Percentiles rank a stretch among this genome's conserved stretches.
Evolutionary conservation across 2,329 filamentous ascomycete genomes (phyloP).

Genomic region (Daldinia sp.): DNA sequence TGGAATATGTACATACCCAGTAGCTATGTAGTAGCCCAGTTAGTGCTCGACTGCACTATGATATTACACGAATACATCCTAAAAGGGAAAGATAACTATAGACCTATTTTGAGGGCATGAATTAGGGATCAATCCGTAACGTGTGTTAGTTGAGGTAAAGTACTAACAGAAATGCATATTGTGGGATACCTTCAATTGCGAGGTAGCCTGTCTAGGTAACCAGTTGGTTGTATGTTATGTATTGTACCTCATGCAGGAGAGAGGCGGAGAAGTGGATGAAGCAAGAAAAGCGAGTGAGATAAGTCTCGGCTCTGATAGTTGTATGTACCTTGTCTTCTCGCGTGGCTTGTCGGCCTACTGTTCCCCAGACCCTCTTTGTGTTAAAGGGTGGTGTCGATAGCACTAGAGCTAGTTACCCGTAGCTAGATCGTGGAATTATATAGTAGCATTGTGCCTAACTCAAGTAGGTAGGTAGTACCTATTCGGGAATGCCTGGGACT

Average conservation of each 20-base stretch:
- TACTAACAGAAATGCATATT: conserved; percentile 12
- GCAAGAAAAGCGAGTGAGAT: conserved; percentile 17
- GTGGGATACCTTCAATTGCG: conserved; percentile 6
- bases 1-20: conserved; percentile 18
- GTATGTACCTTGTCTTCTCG: conserved; percentile 31
- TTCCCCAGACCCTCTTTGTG: conserved; percentile 26
- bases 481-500: conserved; percentile 25
- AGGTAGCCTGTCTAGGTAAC: conserved; percentile 12
- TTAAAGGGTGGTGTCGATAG: conserved; percentile 2
- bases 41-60: neutral
- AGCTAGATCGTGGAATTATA: conserved; percentile 4
- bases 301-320: conserved; percentile 25
- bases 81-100: neutral
- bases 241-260: conserved; percentile 26
- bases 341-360: conserved; percentile 35
- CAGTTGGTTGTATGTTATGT: conserved; percentile 5
- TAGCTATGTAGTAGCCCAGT: neutral
- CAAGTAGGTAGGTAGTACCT: conserved; percentile 4
- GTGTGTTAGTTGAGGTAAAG: conserved; percentile 3
- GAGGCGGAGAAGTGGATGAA: conserved; percentile 30
- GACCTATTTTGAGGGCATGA: neutral
- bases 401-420: conserved; percentile 22
- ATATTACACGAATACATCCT: neutral
- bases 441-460: neutral
- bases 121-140: conserved; percentile 6